Base-by-base conservation (phyloP, 2,329 filamentous ascomycete genomes). In the Coniochaeta ligniaria region DNA sequence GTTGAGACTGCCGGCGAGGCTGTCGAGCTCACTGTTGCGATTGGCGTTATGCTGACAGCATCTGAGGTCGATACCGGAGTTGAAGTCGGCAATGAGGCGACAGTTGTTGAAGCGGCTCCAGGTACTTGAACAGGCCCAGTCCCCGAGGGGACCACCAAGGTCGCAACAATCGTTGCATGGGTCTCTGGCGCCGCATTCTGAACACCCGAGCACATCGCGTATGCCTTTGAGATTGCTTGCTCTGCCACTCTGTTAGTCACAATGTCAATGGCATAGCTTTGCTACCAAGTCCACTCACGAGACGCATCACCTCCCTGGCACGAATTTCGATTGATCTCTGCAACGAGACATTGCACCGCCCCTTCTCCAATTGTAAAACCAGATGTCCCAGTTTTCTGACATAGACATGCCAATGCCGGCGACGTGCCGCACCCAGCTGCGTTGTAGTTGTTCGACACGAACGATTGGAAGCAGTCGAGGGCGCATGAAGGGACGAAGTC, bases 351-450 rank as follows among this genome's bases (percentile, higher is more conserved):
- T 68, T 87, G 83, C 63, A 91, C 73, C 5, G 85, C 87, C 12
- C 81, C 88, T 73, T 92, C 89, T n/a, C 87, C 88, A 56, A 91
- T 68, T 1, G 89, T 91, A 66, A 86, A 88, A 11, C 85, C 87
- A 33, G 81, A 81, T 14, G 71, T 73, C 9, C 87, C 87, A 36
- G 77, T 76, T 61, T 79, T 78, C 41, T 80, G 79, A 71, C 89
- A 92, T 7, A 92, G 77, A 65, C 87, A 91, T 67, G 79, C 74
- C 65, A 91, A 70, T 28, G 86, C 78, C 12, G 80, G 77, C 16
- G 74, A 73, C 36, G 72, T 68, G 33, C 77, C 76, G 67, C 86
- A 89, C 56, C 71, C 69, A 57, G 71, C 73, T 22, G 70, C 67
- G 38, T 78, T 77, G 68, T 84, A 90, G 70, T 88, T 85, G 63